A percentile compares a stretch with the other conserved stretches of the same genome.
phyloP scores from a whole-genome alignment of 2,329 filamentous ascomycete genomes.

The Onygenales sp. region DNA sequence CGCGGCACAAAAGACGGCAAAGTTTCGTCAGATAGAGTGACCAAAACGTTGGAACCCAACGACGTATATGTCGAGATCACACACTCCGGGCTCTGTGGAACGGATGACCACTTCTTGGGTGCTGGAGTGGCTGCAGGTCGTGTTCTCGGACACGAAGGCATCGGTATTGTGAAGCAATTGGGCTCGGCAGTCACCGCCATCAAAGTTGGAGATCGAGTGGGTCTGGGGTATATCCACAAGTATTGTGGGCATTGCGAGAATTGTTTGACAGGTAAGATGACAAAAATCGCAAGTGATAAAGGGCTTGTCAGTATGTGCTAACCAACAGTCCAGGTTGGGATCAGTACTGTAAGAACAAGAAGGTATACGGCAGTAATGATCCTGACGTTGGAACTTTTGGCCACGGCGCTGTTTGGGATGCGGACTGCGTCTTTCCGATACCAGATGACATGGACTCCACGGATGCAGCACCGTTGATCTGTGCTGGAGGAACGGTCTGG shows the following conservation, averaged over 20 bases:
- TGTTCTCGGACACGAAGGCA: conserved; percentile 31
- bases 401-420: conserved; percentile 29
- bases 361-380: conserved; percentile 26
- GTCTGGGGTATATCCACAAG: conserved; percentile 32
- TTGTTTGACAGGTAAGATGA: conserved; percentile 1
- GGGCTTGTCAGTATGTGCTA: background rate
- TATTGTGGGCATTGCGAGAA: conserved; percentile 26
- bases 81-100: conserved; percentile 59
- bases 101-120: conserved; percentile 35
- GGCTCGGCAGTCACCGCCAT: conserved; percentile 25
- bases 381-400: conserved; percentile 30
- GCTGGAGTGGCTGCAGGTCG: background rate
- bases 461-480: conserved; percentile 38
- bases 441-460: conserved; percentile 39
- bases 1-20: conserved; percentile 3
- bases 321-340: conserved; percentile 4
- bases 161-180: conserved; percentile 22
- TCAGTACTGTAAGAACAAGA: conserved; percentile 20
- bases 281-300: background rate
- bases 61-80: conserved; percentile 55
- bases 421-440: conserved; percentile 30
- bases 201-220: conserved; percentile 32
- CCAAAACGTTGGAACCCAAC: background rate
- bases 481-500: conserved; percentile 45
- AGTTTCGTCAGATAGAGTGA: background rate